These are phyloP conservation scores for Fusarium tricinctum DNA, from an alignment of 2,329 filamentous ascomycete species.

Conservation along the genomic window DNA sequence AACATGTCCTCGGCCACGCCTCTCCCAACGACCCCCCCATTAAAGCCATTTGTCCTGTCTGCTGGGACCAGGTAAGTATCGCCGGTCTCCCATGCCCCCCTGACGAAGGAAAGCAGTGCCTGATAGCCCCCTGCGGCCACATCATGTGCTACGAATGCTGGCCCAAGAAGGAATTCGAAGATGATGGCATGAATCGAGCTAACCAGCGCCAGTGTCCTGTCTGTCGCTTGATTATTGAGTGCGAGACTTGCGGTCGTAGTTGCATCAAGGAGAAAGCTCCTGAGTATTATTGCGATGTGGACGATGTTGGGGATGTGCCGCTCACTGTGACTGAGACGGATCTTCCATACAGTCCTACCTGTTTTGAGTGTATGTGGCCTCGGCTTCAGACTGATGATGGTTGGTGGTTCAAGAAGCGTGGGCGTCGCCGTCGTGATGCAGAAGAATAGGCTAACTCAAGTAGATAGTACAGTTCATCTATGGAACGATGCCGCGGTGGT, in stretches of 20 bases:
- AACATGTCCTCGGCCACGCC: not conserved
- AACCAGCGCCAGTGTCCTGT: not conserved
- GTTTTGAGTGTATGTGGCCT: not conserved
- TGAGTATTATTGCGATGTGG: not conserved
- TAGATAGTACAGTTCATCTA: too few relatives aligned
- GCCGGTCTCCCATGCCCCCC: not conserved
- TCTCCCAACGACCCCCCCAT: not conserved
- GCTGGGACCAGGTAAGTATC: not conserved
- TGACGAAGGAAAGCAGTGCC: not conserved
- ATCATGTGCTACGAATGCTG: conserved; percentile 17
- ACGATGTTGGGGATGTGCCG: not conserved
- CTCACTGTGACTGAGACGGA: not conserved
- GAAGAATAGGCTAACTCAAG: not conserved
- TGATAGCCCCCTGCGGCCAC: conserved; percentile 20
- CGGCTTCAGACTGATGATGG: not conserved
- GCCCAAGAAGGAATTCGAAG: not conserved
- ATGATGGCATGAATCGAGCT: too few relatives aligned
- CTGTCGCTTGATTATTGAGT: not conserved
- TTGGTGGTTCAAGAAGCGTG: not conserved
- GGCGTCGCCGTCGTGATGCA: too few relatives aligned
- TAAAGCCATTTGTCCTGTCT: conserved; percentile 8
- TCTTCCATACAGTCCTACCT: not conserved
- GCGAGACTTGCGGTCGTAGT: not conserved
- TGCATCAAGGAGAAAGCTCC: not conserved
- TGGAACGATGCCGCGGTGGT: too few relatives aligned